Base-by-base conservation (phyloP, 2,329 filamentous ascomycete species). In the Beauveria caledonica region DNA sequence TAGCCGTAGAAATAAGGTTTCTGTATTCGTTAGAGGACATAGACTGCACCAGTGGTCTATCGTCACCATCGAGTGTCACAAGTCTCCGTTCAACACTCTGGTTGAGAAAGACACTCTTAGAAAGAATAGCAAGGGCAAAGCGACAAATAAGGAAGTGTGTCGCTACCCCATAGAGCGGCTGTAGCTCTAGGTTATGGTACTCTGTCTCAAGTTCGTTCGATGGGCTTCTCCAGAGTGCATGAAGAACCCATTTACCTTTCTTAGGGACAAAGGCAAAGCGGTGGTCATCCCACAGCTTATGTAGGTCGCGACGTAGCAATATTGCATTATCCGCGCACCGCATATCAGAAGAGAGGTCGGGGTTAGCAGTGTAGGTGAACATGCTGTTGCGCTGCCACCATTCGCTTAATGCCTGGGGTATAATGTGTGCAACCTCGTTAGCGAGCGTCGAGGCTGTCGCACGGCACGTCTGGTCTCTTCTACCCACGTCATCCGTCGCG, bases 381-480 rank as follows among this genome's bases (percentile, higher is more conserved):
- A 62, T 62, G 46, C 44, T 56, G 51, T 62, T 62, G 36, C 57
- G 50, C 46, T 62, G 57, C 61, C 57, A 62, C 61, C 57, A 62
- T 45, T 56, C 61, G 56, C 61, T 62, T 29, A 56, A 42, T 25
- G 57, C 51, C 39, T 60, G 36, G 15, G 61, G 61, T n/a, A 62
- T 60, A 11, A 62, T 57, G 45, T 60, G 57, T 23, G 57, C 57
- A 45, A 42, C 42, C 45, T 60, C 61, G 25, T 60, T 62, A 21
- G 56, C 50, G 21, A 60, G 51, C 39, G 40, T 50, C 29, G 51
- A 62, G 23, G 42, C 56, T 21, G 61, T 62, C 49, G 51, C 29
- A 44, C 57, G 57, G 21, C 57, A 62, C 15, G 27, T 57, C 45
- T 60, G 42, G 39, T 62, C 61, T 48, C 61, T 52, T 29, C 54